Evolutionary conservation across 2,329 filamentous ascomycete species (phyloP).

Genomic region (Hypoxylon sp.): DNA sequence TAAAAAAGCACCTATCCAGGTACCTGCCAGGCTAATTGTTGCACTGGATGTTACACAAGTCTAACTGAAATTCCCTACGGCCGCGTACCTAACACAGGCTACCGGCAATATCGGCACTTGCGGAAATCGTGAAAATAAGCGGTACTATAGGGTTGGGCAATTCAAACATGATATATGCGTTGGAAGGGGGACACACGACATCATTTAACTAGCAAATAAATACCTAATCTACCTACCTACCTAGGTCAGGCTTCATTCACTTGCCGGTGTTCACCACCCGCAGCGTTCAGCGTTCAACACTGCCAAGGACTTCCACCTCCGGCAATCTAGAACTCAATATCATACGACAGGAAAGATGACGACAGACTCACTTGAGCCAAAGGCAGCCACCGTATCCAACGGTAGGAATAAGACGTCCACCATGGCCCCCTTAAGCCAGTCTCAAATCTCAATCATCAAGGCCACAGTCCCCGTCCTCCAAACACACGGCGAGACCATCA

Average conservation of each 20-base stretch:
- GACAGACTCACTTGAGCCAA: background rate
- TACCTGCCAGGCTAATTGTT: background rate
- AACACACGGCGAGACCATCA: background rate
- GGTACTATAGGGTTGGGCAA: background rate
- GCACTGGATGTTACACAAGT: background rate
- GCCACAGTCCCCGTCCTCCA: background rate
- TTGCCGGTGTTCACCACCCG: background rate
- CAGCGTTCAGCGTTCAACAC: background rate
- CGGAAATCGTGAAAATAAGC: background rate
- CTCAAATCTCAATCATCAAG: slow-evolving; percentile 1
- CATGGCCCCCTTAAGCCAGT: background rate
- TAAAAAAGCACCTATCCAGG: no score
- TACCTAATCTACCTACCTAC: background rate
- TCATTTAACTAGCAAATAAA: background rate
- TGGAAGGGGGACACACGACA: background rate
- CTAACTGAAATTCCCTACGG: background rate
- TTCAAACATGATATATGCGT: background rate
- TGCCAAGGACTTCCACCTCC: background rate
- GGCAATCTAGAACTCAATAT: background rate
- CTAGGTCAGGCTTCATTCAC: background rate
- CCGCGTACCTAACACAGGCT: background rate
- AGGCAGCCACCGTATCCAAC: background rate
- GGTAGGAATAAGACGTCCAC: background rate
- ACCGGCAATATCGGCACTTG: slow-evolving; percentile 2
- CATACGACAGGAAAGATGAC: background rate